phyloP scores from a whole-genome alignment of 257 asterid genomes.

The Scutellaria barbata region DNA sequence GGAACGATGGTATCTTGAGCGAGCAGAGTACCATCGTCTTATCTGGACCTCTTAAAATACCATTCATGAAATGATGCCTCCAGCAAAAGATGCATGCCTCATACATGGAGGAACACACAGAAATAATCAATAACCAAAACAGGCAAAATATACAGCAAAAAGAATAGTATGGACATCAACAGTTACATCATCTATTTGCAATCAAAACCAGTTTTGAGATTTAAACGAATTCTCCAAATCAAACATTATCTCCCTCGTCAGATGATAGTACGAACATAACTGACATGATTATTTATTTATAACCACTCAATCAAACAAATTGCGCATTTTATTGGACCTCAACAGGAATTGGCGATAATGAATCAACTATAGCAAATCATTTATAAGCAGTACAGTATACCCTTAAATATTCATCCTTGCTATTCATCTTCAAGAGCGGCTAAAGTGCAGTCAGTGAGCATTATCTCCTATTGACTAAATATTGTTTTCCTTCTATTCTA shows the following conservation, averaged over 20 bases:
- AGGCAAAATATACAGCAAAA: not conserved
- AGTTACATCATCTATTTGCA: not conserved
- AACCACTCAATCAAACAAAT: constrained; percentile 1
- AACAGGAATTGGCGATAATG: constrained; percentile 10
- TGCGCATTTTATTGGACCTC: not conserved
- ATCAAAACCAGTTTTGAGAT: constrained; percentile 4
- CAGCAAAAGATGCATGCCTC: constrained; percentile 3
- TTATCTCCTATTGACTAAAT: not conserved
- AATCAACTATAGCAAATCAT: not conserved
- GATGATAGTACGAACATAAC: constrained; percentile 1
- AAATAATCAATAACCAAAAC: not conserved
- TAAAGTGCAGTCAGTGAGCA: too few species aligned
- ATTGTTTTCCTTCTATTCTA: not conserved
- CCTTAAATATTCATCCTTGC: not conserved
- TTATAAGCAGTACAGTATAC: not conserved
- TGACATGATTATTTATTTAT: not conserved
- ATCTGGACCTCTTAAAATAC: not conserved
- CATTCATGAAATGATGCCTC: not conserved
- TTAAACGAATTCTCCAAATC: not conserved
- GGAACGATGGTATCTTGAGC: constrained; percentile 4
- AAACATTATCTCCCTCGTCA: not conserved
- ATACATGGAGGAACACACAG: not conserved
- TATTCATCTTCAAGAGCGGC: not conserved
- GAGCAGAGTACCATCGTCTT: not conserved
- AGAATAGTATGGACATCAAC: not conserved